Evolutionary conservation across 495 filamentous ascomycete species (phyloP), one percentile per base, ranked within the genome.

Genomic region (Trichoderma erinaceum): DNA sequence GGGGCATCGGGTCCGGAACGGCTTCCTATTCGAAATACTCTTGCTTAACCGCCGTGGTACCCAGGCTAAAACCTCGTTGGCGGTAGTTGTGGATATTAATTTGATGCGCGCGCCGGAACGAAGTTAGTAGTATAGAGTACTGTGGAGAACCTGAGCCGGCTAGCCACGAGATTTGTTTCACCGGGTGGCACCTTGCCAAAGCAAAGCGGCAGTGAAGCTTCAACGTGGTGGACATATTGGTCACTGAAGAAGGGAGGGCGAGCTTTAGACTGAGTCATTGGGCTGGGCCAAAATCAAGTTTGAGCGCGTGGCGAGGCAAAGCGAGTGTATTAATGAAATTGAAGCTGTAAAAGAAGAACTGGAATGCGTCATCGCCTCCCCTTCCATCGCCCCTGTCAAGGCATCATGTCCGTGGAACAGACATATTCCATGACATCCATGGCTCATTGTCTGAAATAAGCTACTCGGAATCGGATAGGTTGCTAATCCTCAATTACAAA

Each of bases 401-500:
- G n/a, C 21, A 21, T 52, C 48, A 32, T 10, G 23, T 61, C 29
- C 29, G 29, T 29, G 29, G 29, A 29, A 1, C 29, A 38, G 35
- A 7, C 5, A 38, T 32, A 13, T 23, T 32, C 56, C 56, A 32
- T 15, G 16, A 0, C 11, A 29, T 61, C n/a, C 56, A 27, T 8
- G 16, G 27, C 23, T 11, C 13, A 48, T 7, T 6, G 0, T 25
- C 3, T 23, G 18, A 10, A 25, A 35, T 15, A 13, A 16, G 11
- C 23, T 61, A 4, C 13, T 61, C 56, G 16, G 27, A 10, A 29
- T 61, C 56, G 10, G 56, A 61, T 12, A 6, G 74, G 63, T 77
- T 73, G 66, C 68, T 68, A 38, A 38, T 81, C 75, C 44, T 78
- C 75, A 32, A 79, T 70, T 15, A 80, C 69, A 41, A 79, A 83